Conservation (phyloP, 306 rosid genomes). For the Cicer bijugum region DNA sequence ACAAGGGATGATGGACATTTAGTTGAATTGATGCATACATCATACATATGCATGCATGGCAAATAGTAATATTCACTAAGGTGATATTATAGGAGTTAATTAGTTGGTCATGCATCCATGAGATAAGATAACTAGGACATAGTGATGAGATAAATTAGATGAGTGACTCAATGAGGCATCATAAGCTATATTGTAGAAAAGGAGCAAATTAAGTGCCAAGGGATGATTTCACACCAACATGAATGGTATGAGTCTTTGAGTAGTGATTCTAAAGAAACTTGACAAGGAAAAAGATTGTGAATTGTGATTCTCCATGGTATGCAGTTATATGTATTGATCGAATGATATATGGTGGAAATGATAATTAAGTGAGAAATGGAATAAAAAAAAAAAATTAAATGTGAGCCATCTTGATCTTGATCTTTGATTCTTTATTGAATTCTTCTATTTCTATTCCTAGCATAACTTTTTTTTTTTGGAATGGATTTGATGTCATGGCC, state of each 20-base stretch:
- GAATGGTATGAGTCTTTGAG: not conserved
- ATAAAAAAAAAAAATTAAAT: not conserved
- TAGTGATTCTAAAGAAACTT: conserved; percentile 20
- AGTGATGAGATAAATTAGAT: conserved; percentile 4
- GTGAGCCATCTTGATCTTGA: not conserved
- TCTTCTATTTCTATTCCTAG: not conserved
- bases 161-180: conserved; percentile 8
- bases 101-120: conserved; percentile 15
- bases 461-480: not conserved
- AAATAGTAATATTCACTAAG: not conserved
- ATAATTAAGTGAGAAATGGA: conserved; percentile 6
- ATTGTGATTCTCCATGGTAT: not conserved
- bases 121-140: not conserved
- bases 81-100: conserved; percentile 14
- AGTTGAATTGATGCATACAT: conserved; percentile 29
- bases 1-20: conserved; percentile 11
- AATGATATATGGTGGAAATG: not conserved
- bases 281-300: not conserved
- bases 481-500: no score
- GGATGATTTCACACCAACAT: not conserved
- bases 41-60: conserved; percentile 4
- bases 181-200: conserved; percentile 1
- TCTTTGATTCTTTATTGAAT: not conserved
- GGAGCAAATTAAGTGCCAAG: not conserved
- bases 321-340: not conserved